Percentiles rank a stretch among this genome's conserved stretches.
These are phyloP conservation scores for Phialophora expanda DNA, from an alignment of 2,329 filamentous ascomycete genomes.

Conservation along the genomic window DNA sequence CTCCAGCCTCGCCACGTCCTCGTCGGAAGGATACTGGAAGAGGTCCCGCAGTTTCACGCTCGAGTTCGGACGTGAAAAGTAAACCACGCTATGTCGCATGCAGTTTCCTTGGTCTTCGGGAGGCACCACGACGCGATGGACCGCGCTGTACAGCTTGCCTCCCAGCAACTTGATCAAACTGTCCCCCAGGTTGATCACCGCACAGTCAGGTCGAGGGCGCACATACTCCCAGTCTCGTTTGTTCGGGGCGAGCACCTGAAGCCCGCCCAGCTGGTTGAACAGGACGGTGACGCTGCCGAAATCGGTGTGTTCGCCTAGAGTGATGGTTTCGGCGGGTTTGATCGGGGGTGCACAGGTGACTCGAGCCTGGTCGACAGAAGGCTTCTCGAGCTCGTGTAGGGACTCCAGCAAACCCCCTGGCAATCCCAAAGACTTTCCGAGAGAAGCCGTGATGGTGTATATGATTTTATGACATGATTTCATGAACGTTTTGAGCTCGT, in stretches of 20 bases:
- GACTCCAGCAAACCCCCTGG: conserved; percentile 39
- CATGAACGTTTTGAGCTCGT: conserved; percentile 23
- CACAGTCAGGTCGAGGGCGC: conserved; percentile 36
- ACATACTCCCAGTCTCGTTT: conserved; percentile 39
- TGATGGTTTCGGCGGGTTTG: conserved; percentile 40
- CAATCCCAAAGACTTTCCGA: conserved; percentile 42
- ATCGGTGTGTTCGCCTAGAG: conserved; percentile 45
- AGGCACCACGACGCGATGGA: conserved; percentile 41
- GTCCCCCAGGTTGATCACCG: conserved; percentile 57
- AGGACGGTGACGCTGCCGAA: conserved; percentile 48
- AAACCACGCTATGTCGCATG: conserved; percentile 35
- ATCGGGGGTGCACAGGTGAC: conserved; percentile 38
- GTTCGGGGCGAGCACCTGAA: conserved; percentile 45
- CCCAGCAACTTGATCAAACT: conserved; percentile 54
- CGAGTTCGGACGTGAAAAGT: conserved; percentile 33
- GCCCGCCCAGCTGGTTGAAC: conserved; percentile 46
- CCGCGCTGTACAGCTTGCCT: conserved; percentile 44
- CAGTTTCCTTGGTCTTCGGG: conserved; percentile 37
- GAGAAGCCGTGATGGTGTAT: conserved; percentile 33
- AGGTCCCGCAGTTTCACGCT: conserved; percentile 22
- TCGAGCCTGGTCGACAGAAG: conserved; percentile 36
- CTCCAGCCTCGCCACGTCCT: conserved; percentile 20
- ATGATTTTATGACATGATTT: conserved; percentile 18
- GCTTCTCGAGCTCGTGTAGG: conserved; percentile 38
- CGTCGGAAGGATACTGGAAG: conserved; percentile 16